A percentile compares a stretch with the other conserved stretches of the same genome.
phyloP scores from a whole-genome alignment of 177 flowering plant species.

The Vitis hybrid region DNA sequence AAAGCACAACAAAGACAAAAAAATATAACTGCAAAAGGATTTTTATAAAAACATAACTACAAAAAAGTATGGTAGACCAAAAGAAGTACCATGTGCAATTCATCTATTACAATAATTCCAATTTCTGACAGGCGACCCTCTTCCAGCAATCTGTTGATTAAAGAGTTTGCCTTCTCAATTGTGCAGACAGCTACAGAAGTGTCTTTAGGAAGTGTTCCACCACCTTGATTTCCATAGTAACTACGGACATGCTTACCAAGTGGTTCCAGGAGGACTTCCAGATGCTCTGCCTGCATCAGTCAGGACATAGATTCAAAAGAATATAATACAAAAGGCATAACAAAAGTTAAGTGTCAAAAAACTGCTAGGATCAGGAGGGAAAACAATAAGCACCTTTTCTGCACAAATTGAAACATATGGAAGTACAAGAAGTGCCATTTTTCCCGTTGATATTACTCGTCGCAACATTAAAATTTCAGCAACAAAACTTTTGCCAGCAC shows the following conservation, averaged over 20 bases:
- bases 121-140: conserved; percentile 93
- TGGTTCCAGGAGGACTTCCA: conserved; percentile 84
- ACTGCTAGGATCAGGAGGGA: neutral
- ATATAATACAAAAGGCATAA: neutral
- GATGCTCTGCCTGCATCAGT: conserved; percentile 77
- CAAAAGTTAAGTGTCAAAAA: neutral
- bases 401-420: conserved; percentile 97
- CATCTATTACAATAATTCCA: conserved; percentile 96
- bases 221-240: conserved; percentile 95
- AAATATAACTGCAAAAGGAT: neutral
- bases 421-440: conserved; percentile 91
- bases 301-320: conserved; percentile 5
- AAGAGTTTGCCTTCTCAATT: conserved; percentile 94
- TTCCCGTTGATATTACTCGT: conserved; percentile 69
- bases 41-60: too few species aligned
- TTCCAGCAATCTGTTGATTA: conserved; percentile 85
- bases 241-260: conserved; percentile 90
- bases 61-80: neutral
- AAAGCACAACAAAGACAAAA: neutral
- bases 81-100: conserved; percentile 83
- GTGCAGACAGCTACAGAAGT: conserved; percentile 97
- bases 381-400: conserved; percentile 64
- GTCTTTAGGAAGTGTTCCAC: conserved; percentile 91
- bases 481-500: conserved; percentile 99
- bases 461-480: conserved; percentile 95